phyloP scores from a whole-genome alignment of 345 rosid species.

The Citrus cavaleriei region DNA sequence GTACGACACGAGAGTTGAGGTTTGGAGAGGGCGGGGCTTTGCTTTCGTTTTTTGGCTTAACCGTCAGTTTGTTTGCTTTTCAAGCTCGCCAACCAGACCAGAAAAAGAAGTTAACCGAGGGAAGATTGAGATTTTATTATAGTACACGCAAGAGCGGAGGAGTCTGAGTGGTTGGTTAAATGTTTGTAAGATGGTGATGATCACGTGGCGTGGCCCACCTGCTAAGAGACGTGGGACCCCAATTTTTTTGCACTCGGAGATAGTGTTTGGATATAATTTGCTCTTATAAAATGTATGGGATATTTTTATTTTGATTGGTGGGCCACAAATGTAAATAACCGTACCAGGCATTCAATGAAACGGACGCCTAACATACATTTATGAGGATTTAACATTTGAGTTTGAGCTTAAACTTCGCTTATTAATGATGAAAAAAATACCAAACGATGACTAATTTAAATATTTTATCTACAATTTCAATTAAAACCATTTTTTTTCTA shows the following conservation, averaged over 20 bases:
- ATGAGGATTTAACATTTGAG: too few species aligned
- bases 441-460: too few species aligned
- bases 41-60: constrained; percentile 32
- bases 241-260: neutral
- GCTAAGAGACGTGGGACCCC: neutral
- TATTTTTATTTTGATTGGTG: neutral
- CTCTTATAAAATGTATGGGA: neutral
- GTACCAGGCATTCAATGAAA: too few species aligned
- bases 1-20: neutral
- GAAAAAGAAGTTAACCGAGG: constrained; percentile 25
- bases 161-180: neutral
- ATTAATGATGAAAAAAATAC: neutral
- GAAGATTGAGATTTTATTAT: neutral
- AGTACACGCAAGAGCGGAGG: neutral
- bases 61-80: constrained; percentile 62
- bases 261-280: neutral
- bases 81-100: constrained; percentile 42
- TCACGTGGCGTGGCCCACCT: neutral
- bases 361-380: too few species aligned
- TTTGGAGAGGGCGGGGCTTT: neutral
- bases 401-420: too few species aligned
- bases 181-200: neutral
- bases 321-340: too few species aligned
- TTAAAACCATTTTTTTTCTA: too few species aligned
- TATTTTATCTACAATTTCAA: too few species aligned